A percentile compares a stretch with the other conserved stretches of the same genome.
Conservation (phyloP, 78 protist species). For the Trichosphaerium sp. region DNA sequence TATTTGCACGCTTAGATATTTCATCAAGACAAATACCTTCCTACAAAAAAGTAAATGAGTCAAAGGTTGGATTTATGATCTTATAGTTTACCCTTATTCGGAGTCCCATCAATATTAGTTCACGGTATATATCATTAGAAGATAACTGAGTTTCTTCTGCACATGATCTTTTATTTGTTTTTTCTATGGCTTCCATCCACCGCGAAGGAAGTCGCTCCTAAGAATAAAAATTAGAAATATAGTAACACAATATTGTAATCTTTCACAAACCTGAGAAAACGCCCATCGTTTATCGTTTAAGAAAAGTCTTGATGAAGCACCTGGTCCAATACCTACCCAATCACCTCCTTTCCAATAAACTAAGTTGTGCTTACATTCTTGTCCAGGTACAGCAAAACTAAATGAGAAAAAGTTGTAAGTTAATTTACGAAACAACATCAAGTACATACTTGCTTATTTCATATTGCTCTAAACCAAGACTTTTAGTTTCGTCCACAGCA, state of each 20-base stretch:
- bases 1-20: too few species aligned
- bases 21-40: too few species aligned
- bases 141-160: constrained; percentile 1
- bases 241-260: neutral
- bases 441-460: constrained; percentile 21
- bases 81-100: too few species aligned
- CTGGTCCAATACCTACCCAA: constrained; percentile 56
- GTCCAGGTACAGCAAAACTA: too few species aligned
- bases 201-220: constrained; percentile 9
- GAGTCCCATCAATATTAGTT: constrained; percentile 18
- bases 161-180: neutral
- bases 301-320: constrained; percentile 35
- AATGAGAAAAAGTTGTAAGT: too few species aligned
- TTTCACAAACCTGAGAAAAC: too few species aligned
- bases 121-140: neutral
- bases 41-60: too few species aligned
- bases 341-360: constrained; percentile 52
- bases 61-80: too few species aligned
- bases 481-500: neutral
- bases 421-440: too few species aligned
- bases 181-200: constrained; percentile 1
- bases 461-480: constrained; percentile 10
- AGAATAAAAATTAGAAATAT: neutral
- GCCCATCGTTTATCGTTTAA: neutral
- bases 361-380: constrained; percentile 14